These are phyloP conservation scores for Lumnitzera littorea DNA, from an alignment of 345 rosid genomes.

Conservation along the genomic window DNA sequence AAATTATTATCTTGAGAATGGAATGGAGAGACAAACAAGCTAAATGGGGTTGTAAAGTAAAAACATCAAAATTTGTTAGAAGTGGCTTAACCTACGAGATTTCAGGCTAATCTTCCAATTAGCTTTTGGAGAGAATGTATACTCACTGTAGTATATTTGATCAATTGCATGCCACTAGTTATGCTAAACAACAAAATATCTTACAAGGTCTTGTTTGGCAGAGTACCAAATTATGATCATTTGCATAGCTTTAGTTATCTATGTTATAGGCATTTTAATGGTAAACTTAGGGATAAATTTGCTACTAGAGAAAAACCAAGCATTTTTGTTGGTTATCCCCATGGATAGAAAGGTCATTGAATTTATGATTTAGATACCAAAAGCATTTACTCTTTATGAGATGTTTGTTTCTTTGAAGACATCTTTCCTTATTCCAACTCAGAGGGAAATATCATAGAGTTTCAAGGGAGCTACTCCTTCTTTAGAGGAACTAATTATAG, in stretches of 20 bases:
- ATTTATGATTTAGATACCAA: background rate
- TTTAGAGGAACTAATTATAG: too few relatives aligned
- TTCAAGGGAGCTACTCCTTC: too few relatives aligned
- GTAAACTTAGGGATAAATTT: too few relatives aligned
- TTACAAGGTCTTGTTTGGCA: background rate
- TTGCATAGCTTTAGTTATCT: background rate
- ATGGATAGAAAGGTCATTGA: background rate
- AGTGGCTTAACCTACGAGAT: background rate
- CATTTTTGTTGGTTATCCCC: slow-evolving; percentile 8
- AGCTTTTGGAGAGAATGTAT: slow-evolving; percentile 5
- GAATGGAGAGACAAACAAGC: background rate
- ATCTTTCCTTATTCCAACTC: background rate
- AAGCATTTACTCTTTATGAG: background rate
- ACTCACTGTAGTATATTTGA: background rate
- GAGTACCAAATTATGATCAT: background rate
- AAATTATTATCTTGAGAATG: background rate
- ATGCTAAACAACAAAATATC: background rate
- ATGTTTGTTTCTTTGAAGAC: background rate
- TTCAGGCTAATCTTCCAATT: background rate
- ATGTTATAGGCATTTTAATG: background rate
- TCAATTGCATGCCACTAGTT: background rate
- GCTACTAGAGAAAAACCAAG: background rate
- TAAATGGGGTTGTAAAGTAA: background rate
- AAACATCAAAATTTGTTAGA: slow-evolving; percentile 3
- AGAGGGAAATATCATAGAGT: too few relatives aligned